Conservation (phyloP, 768 basidiomycete genomes). For the Amanita pseudoporphyria region DNA sequence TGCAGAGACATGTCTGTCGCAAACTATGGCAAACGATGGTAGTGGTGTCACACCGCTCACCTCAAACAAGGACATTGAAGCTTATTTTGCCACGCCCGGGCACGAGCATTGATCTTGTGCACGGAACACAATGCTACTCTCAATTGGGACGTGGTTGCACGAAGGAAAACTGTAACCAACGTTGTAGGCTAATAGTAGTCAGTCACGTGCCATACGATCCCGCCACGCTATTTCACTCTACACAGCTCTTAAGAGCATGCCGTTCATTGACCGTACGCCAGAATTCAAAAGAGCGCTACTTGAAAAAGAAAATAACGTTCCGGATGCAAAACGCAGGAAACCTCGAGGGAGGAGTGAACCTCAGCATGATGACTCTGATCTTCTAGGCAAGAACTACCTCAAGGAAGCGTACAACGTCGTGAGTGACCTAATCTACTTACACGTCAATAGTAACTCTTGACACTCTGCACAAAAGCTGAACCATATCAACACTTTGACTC, state of each 20-base stretch:
- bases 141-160: slow-evolving; percentile 1
- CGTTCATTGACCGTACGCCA: slow-evolving; percentile 46
- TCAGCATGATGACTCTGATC: slow-evolving; percentile 26
- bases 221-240: neutral
- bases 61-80: slow-evolving; percentile 61
- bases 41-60: slow-evolving; percentile 35
- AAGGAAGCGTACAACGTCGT: slow-evolving; percentile 70
- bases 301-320: slow-evolving; percentile 31
- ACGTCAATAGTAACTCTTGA: neutral
- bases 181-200: neutral
- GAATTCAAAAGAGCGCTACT: slow-evolving; percentile 48
- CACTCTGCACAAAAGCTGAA: slow-evolving; percentile 39
- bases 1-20: slow-evolving; percentile 21
- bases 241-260: slow-evolving; percentile 34
- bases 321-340: slow-evolving; percentile 46
- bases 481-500: slow-evolving; percentile 60
- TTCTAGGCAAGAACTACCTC: slow-evolving; percentile 57
- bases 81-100: slow-evolving; percentile 20
- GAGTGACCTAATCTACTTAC: slow-evolving; percentile 11
- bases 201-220: neutral
- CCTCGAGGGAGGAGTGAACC: slow-evolving; percentile 24
- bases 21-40: slow-evolving; percentile 60
- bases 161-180: neutral
- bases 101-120: neutral
- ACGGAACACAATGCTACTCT: neutral